Conservation (phyloP, 73 alveolate species). For the Tetrahymena borealis region DNA sequence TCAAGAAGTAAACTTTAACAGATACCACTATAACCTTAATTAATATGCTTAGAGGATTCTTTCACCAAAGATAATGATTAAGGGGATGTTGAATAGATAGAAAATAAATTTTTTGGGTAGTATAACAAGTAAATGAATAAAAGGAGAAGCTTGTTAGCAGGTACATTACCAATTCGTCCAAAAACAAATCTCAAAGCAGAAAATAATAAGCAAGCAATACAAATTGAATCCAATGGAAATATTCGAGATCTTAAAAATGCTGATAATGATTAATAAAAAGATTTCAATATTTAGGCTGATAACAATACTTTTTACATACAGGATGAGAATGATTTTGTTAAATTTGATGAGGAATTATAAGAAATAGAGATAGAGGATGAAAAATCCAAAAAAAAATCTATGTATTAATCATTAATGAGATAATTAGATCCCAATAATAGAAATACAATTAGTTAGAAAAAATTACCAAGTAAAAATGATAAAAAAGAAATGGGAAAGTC, state of each 20-base stretch:
- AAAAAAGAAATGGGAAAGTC: neutral
- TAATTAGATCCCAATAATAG: neutral
- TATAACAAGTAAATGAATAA: neutral
- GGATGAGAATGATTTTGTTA: neutral
- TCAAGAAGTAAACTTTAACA: neutral
- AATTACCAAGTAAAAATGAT: neutral
- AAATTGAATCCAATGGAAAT: neutral
- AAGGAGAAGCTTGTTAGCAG: neutral
- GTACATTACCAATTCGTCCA: neutral
- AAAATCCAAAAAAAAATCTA: neutral
- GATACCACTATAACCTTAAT: neutral
- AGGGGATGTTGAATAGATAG: neutral
- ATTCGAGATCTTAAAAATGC: neutral
- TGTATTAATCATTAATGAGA: neutral
- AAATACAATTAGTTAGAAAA: neutral
- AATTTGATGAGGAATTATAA: neutral
- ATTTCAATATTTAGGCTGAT: neutral
- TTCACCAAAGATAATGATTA: neutral
- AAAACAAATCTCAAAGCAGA: neutral
- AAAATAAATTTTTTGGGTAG: neutral
- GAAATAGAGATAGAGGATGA: neutral
- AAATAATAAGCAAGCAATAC: neutral
- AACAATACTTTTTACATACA: neutral
- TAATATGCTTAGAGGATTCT: neutral
- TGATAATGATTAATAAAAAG: neutral